Conservation (phyloP, 345 rosid genomes). For the Murraya paniculata region DNA sequence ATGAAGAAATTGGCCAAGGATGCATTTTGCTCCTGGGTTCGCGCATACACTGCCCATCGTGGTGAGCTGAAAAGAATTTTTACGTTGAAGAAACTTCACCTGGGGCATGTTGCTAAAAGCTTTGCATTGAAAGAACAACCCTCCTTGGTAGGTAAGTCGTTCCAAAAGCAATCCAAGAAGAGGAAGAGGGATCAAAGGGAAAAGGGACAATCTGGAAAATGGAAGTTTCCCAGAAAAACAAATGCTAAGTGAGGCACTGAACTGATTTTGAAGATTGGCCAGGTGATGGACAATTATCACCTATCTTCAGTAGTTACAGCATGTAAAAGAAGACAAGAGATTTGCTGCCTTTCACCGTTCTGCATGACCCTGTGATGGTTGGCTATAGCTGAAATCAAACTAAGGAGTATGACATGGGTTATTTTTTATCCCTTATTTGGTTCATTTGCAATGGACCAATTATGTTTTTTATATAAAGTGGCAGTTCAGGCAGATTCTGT, state of each 20-base stretch:
- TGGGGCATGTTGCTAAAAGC: slow-evolving; percentile 98
- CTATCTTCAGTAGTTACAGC: neutral
- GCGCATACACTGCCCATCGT: slow-evolving; percentile 86
- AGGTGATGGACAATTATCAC: neutral
- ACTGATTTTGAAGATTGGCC: neutral
- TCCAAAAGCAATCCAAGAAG: slow-evolving; percentile 62
- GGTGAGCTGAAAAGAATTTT: slow-evolving; percentile 89
- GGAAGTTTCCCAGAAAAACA: slow-evolving; percentile 28
- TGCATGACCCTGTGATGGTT: neutral
- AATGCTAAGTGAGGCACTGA: neutral
- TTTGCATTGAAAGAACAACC: slow-evolving; percentile 92
- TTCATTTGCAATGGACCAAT: neutral
- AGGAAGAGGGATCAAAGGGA: slow-evolving; percentile 74
- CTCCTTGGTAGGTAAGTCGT: slow-evolving; percentile 73
- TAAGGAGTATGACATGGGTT: neutral
- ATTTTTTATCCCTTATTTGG: neutral
- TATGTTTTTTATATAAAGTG: neutral
- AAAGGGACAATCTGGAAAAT: slow-evolving; percentile 40
- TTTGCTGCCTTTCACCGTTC: neutral
- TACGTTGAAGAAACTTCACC: slow-evolving; percentile 85
- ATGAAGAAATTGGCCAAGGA: slow-evolving; percentile 67
- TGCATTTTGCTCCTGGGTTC: slow-evolving; percentile 91
- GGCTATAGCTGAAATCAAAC: neutral
- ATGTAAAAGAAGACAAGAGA: neutral
- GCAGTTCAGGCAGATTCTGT: neutral